phyloP scores from a whole-genome alignment of 306 rosid genomes.

The Trichosanthes cucumerina region DNA sequence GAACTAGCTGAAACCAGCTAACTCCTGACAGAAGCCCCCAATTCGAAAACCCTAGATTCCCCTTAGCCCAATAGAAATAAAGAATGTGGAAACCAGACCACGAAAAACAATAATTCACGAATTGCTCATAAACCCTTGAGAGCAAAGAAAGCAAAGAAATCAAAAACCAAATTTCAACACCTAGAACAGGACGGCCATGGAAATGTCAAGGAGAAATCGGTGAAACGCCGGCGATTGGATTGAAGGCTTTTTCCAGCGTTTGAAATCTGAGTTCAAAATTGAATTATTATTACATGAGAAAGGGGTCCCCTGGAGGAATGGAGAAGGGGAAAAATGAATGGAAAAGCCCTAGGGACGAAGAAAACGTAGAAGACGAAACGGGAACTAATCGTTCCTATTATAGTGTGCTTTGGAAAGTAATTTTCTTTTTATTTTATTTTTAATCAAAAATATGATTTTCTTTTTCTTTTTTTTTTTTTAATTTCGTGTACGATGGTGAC shows the following conservation, averaged over 20 bases:
- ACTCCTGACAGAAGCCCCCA: background rate
- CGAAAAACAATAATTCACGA: background rate
- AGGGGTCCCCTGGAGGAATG: background rate
- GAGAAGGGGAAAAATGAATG: background rate
- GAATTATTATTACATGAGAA: background rate
- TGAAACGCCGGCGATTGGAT: background rate
- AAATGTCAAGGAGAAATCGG: background rate
- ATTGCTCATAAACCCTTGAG: conserved; percentile 6
- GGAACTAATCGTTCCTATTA: background rate
- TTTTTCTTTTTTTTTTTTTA: background rate
- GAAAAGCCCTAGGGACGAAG: conserved; percentile 11
- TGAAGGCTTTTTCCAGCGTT: background rate
- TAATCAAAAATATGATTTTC: background rate
- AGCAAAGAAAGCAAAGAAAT: background rate
- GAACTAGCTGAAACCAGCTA: conserved; percentile 10
- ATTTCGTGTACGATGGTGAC: background rate
- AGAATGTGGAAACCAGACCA: background rate
- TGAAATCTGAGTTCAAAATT: background rate
- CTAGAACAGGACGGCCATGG: background rate
- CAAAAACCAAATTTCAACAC: background rate
- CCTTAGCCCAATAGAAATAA: background rate
- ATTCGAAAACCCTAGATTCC: conserved; percentile 11
- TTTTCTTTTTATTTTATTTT: background rate
- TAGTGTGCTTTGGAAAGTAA: background rate
- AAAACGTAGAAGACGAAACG: background rate